Base-by-base conservation (phyloP, 2,329 filamentous ascomycete genomes). In the Pseudovirgaria hyperparasitica region DNA sequence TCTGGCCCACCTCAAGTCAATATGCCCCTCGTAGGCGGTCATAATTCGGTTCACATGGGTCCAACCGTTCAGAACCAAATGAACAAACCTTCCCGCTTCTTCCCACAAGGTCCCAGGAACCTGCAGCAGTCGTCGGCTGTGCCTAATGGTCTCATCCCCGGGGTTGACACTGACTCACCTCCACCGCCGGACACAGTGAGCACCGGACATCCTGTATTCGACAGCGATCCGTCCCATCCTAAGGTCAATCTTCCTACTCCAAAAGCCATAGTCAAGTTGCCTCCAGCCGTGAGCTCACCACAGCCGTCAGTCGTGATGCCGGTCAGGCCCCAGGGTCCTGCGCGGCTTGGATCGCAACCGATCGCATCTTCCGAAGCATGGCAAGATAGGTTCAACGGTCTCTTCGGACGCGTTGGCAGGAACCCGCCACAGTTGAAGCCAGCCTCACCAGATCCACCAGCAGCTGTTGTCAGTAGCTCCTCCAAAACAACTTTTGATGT, bases 371-470 rank as follows among this genome's bases (percentile, higher is more conserved):
- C 45, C 20, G 26, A 62, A 55, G 65, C 66, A 29, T 87, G 85
- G 85, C 84, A 92, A 51, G 76, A 80, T 41, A 75, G 75, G 42
- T 85, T 94, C 50, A 85, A 92, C 51, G 76, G 68, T 23, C 66
- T 93, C 23, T 63, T 76, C 29, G 70, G 74, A 39, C 85, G 79
- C 46, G 24, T 29, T 7, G 16, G 25, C 20, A 41, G 36, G 15
- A 28, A 29, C 9, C 19, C 31, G 9, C 20, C 39, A 21, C 25
- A 32, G 13, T 22, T 31, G 5, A 62, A 46, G 16, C 47, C 53
- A 3, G 48, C 51, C 16, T 37, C 46, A 5, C 46, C 49, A n/a
- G 60, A 53, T 17, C 50, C 55, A 26, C 51, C 52, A 11, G 57
- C 60, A 29, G 46, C 78, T 30, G 67, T 70, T 26, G 67, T 82